Evolutionary conservation across 164 flowering plant genomes (phyloP), one percentile per base, ranked within the genome.

Genomic region (Liriodendron chinense): DNA sequence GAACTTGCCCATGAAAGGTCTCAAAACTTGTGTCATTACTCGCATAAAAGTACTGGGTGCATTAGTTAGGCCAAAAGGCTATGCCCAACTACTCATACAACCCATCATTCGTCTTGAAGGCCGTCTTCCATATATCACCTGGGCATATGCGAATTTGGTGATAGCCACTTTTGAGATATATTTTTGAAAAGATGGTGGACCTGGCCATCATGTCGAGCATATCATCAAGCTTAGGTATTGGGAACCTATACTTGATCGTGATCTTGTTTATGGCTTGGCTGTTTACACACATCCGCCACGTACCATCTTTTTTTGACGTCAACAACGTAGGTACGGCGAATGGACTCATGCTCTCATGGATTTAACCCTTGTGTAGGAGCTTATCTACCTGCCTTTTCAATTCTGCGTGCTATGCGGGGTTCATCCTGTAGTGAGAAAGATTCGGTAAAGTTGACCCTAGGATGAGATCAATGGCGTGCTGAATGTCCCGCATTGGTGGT

Each of bases 341-440:
- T 0, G 68, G 66, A 16, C 75, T 62, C 7, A 72, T 1, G 24
- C 77, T 75, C 28, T 75, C 72, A 18, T 24, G 20, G 21, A 75
- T 65, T 14, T 34, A 63, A 0, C 70, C 79, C 8, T 77, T 77
- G 12, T 1, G 10, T 1, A 28, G 34, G 1, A 28, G 3, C 34
- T 28, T 4, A 28, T 28, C 3, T 28, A 1, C 34, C 34, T 28
- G 1, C 3, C 34, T 28, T 1, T 4, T 0, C 34, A 28, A 28
- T 4, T 28, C 1, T 28, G 1, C 34, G 3, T 28, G 1, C 34
- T 28, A 2, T 28, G 1, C 1, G 3, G 0, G 34, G 34, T 28
- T 28, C 34, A 28, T 28, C 34, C 1, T 28, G 34, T 28, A 28
- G 3, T 28, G 34, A 28, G 34, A 4, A 28, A 63, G 47, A 8